These are phyloP conservation scores for Rhizopogon roseolus DNA, from an alignment of 768 basidiomycete genomes.

Conservation along the genomic window DNA sequence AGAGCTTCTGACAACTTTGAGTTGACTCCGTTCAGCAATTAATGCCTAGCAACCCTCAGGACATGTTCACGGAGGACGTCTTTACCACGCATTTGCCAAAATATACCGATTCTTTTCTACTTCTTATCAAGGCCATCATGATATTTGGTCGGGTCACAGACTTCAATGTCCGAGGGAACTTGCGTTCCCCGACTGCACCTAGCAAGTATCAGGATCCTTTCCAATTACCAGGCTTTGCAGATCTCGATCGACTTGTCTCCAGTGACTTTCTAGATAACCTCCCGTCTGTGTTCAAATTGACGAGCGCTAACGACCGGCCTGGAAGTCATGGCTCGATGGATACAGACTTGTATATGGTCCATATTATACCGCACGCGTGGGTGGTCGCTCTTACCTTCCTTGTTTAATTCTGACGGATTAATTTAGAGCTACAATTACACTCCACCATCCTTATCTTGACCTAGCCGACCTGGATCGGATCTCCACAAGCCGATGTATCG, in stretches of 20 bases:
- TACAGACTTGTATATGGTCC: constrained; percentile 84
- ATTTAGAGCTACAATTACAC: constrained; percentile 75
- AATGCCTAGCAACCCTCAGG: constrained; percentile 72
- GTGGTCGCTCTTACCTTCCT: constrained; percentile 24
- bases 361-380: constrained; percentile 82
- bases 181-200: constrained; percentile 60
- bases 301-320: constrained; percentile 53
- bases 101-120: constrained; percentile 78
- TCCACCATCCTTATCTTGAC: constrained; percentile 82
- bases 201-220: constrained; percentile 75
- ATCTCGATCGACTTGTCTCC: constrained; percentile 65
- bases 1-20: constrained; percentile 7
- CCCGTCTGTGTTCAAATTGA: constrained; percentile 54
- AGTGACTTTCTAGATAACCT: constrained; percentile 66
- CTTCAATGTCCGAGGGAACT: constrained; percentile 71
- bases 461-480: constrained; percentile 59
- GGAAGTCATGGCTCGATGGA: constrained; percentile 57
- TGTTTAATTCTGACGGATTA: constrained; percentile 6
- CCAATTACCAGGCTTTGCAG: constrained; percentile 58
- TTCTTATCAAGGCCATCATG: constrained; percentile 82
- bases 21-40: constrained; percentile 35
- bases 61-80: constrained; percentile 55
- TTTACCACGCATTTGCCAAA: constrained; percentile 68
- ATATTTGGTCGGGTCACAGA: constrained; percentile 83
- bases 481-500: constrained; percentile 68